These are phyloP conservation scores for Penicillium sp. DNA, from an alignment of 2,329 filamentous ascomycete genomes.

Conservation along the genomic window DNA sequence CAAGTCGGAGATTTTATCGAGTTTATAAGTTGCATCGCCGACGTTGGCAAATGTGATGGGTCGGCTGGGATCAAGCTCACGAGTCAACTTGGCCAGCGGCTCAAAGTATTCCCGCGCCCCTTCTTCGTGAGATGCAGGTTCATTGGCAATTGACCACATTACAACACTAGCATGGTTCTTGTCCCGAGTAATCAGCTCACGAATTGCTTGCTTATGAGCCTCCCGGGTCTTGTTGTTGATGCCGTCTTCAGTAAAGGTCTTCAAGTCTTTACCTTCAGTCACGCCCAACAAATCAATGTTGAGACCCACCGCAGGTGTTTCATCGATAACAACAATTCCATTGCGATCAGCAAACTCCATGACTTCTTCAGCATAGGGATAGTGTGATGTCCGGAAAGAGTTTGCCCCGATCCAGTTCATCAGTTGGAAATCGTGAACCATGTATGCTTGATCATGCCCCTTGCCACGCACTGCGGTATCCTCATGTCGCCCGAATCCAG, in stretches of 20 bases:
- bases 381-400: conserved; percentile 34
- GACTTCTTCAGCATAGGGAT: conserved; percentile 33
- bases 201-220: conserved; percentile 22
- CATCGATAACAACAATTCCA: conserved; percentile 31
- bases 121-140: conserved; percentile 22
- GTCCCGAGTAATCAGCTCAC: conserved; percentile 27
- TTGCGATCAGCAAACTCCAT: conserved; percentile 31
- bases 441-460: conserved; percentile 31
- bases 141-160: conserved; percentile 28
- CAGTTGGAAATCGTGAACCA: conserved; percentile 34
- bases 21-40: neutral
- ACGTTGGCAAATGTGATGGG: conserved; percentile 29
- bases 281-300: conserved; percentile 18
- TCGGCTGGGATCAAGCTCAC: conserved; percentile 26
- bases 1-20: conserved; percentile 24
- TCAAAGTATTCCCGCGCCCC: conserved; percentile 27
- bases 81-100: conserved; percentile 23
- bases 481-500: conserved; percentile 33
- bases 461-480: conserved; percentile 30
- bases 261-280: neutral
- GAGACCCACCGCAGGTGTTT: conserved; percentile 30
- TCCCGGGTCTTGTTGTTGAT: conserved; percentile 9
- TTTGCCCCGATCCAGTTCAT: conserved; percentile 34
- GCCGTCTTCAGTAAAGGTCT: neutral
- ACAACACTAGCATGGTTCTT: conserved; percentile 31